A percentile compares a stretch with the other conserved stretches of the same genome.
phyloP scores from a whole-genome alignment of 768 basidiomycete genomes.

The Fomitopsis serialis region DNA sequence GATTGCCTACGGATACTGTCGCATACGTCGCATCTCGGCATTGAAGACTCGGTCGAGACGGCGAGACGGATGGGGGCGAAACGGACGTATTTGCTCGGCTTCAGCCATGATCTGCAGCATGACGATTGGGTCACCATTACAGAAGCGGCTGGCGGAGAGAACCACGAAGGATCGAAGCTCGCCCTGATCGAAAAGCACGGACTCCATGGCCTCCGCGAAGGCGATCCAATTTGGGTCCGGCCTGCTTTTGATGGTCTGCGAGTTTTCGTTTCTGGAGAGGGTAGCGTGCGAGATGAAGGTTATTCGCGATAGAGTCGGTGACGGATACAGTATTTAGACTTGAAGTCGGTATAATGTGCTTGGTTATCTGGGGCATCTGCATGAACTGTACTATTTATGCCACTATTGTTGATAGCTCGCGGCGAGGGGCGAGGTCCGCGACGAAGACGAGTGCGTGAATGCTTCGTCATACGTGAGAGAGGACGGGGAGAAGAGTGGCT shows the following conservation, averaged over 20 bases:
- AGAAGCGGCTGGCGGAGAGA: constrained; percentile 39
- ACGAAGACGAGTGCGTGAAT: too few relatives aligned
- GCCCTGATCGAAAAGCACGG: constrained; percentile 35
- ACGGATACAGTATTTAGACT: too few relatives aligned
- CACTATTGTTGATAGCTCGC: too few relatives aligned
- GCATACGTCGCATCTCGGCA: constrained; percentile 78
- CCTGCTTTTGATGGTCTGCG: constrained; percentile 75
- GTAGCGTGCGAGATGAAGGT: constrained; percentile 45
- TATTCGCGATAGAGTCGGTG: constrained; percentile 28
- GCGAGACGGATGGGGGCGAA: constrained; percentile 52
- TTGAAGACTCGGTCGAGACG: constrained; percentile 53
- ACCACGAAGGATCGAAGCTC: constrained; percentile 16
- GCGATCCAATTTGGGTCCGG: constrained; percentile 51
- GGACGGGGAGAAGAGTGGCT: too few relatives aligned
- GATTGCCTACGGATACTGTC: constrained; percentile 66
- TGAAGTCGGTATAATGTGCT: too few relatives aligned
- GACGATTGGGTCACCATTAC: constrained; percentile 70
- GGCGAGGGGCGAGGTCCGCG: too few relatives aligned
- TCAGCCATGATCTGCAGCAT: constrained; percentile 73
- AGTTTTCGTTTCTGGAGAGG: constrained; percentile 39
- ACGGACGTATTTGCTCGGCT: constrained; percentile 70
- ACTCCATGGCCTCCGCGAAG: constrained; percentile 42
- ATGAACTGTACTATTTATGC: too few relatives aligned
- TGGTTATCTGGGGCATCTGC: too few relatives aligned
- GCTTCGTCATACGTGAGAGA: too few relatives aligned